Evolutionary conservation across 495 filamentous ascomycete species (phyloP).

Genomic region (Thozetella sp.): DNA sequence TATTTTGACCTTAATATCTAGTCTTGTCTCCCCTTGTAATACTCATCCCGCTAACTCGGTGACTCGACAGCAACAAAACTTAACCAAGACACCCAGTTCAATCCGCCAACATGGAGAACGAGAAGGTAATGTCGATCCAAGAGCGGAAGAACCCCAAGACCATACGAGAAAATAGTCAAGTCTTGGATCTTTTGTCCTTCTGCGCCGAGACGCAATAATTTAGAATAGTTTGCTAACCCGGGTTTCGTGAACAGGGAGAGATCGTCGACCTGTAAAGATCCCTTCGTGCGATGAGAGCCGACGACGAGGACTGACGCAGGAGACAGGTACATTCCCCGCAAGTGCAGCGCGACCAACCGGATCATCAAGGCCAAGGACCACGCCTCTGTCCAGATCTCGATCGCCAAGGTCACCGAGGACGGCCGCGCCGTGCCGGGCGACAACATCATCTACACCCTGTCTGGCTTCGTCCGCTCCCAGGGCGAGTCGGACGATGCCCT

Average conservation of each 20-base stretch:
- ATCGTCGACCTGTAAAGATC: slow-evolving; percentile 90
- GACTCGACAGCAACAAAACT: slow-evolving; percentile 21
- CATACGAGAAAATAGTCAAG: no score
- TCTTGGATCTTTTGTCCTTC: no score
- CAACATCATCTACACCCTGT: slow-evolving; percentile 95
- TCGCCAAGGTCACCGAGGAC: slow-evolving; percentile 96
- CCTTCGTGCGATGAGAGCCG: slow-evolving; percentile 1
- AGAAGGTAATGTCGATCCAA: slow-evolving; percentile 10
- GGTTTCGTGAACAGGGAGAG: slow-evolving; percentile 60
- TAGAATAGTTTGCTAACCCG: not conserved
- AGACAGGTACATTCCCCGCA: slow-evolving; percentile 94
- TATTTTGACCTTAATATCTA: slow-evolving; percentile 24
- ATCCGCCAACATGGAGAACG: slow-evolving; percentile 42
- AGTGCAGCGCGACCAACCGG: slow-evolving; percentile 92
- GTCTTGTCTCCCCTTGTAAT: slow-evolving; percentile 6
- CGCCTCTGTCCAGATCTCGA: slow-evolving; percentile 87
- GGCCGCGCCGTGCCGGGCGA: slow-evolving; percentile 91
- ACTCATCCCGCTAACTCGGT: slow-evolving; percentile 7
- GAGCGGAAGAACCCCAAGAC: not conserved
- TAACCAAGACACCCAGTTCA: slow-evolving; percentile 24
- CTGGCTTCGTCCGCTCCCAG: slow-evolving; percentile 96
- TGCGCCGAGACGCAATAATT: no score
- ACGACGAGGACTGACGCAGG: slow-evolving; percentile 5
- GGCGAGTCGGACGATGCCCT: slow-evolving; percentile 96
- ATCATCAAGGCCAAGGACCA: slow-evolving; percentile 99